Base-by-base conservation (phyloP, 2,329 filamentous ascomycete species). In the Claviceps arundinis region DNA sequence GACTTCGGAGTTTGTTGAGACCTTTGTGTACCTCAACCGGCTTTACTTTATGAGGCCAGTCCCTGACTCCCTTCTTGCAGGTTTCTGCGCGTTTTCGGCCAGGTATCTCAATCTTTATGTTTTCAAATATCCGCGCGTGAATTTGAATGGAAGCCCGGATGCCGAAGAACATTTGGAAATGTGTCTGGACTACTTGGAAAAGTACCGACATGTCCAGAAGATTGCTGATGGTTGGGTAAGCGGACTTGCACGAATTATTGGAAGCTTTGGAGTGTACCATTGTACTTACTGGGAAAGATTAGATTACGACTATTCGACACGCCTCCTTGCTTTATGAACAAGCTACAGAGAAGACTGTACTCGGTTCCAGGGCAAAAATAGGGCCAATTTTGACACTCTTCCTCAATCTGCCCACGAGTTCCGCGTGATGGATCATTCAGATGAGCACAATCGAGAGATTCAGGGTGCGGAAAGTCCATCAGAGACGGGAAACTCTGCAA, bases 11-110 rank as follows among this genome's bases (percentile, higher is more conserved):
- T 65, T 66, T 2, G 70, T 66, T 2, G 70, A 73, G 52, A 65
- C 67, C 0, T 73, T 72, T 43, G 64, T 67, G 1, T 71, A 70
- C 41, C 56, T 73, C 1, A 73, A 73, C 41, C 56, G 73, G 16
- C 51, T 73, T 1, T 73, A 73, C 54, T 72, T 71, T 46, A 58
- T 69, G 6, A 69, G 70, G 70, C 71, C 52, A 52, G 61, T 53
- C 17, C 5, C n/a, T n/a, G n/a, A n/a, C n/a, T n/a, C n/a, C n/a
- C 17, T 41, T 19, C 1, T 41, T 17, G 24, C 24, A 26, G 26
- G 26, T 26, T 8, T 26, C 6, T 7, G 6, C 24, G 24, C 24
- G 5, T 26, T 24, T 24, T 24, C 24, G 24, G 24, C 24, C 24
- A 3, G 24, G 24, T 24, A 4, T 6, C 24, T 26, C 24, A 26